Base-by-base conservation (phyloP, 768 basidiomycete genomes). In the Mycena latifolia region DNA sequence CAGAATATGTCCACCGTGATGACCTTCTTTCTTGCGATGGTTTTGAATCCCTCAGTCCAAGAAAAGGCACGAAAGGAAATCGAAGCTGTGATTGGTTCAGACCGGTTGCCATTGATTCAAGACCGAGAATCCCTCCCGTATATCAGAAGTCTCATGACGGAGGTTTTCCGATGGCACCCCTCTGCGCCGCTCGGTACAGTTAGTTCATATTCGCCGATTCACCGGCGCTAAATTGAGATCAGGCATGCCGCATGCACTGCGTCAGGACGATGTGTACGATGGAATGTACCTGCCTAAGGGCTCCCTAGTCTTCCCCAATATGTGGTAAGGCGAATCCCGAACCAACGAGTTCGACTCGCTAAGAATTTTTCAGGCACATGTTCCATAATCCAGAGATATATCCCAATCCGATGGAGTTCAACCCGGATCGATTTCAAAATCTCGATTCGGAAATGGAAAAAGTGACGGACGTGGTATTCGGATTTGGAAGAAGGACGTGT, bases 331-430 rank as follows among this genome's bases (percentile, higher is more conserved):
- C 41, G 11, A 5, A 24, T n/a, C 24, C n/a, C n/a, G n/a, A n/a
- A n/a, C 5, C 7, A 25, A n/a, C 5, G 4, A 25, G 7, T 5
- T 9, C 5, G 5, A 12, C 12, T 27, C 29, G 20, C 20, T 18
- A 5, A 27, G 7, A 11, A 47, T n/a, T 25, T 15, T 33, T 25
- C 17, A 61, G 60, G 60, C 12, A 61, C 31, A 61, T 61, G 60
- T 24, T 61, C 4, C 51, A 54, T 9, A 63, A 72, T 46, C 52
- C 67, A 17, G 47, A 41, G 3, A 18, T 69, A 6, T 79, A 72
- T 54, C 72, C 74, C 3, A 62, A 78, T 59, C 77, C 79, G 1
- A 43, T 67, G 28, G 31, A 15, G 8, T 79, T 79, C 67, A 66
- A 71, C 22, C 78, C 78, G 1, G 73, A 74, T 17, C 71, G 77